Evolutionary conservation across 306 rosid species (phyloP), one percentile per base, ranked within the genome.

Genomic region (Castanea crenata): DNA sequence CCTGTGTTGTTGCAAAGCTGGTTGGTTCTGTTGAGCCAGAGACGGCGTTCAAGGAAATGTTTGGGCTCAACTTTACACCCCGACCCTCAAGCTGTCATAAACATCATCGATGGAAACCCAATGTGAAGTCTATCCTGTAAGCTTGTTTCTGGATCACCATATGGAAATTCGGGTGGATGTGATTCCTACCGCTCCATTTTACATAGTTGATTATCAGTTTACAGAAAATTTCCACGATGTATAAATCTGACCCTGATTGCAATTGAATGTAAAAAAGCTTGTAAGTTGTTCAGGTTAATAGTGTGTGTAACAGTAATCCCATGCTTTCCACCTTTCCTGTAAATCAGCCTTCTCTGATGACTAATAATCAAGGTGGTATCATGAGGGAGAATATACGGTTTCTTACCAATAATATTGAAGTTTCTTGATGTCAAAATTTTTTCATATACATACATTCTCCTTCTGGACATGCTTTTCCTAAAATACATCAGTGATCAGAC

Each of bases 21-120:
- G 88, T 93, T 51, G 92, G 98, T 49, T 81, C 84, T 11, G 93
- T 91, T 51, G 91, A 90, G 83, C 96, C 99, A 41, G 89, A 89
- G 23, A 86, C 78, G 25, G 99, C 99, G 27, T 91, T 87, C 86
- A 96, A 87, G 94, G 99, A 93, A 87, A 93, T 96, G 99, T 96
- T 96, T 83, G 99, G 97, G 13, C 99, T 96, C 77, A 93, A 90
- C 88, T 93, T 96, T 82, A 83, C 92, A n/a, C 96, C 97, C 32
- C 62, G 89, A 32, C 82, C 83, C n/a, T 65, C 91, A 5, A 80
- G 81, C 79, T 82, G 83, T 75, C 91, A 81, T 75, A 93, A 62
- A 85, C 86, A 85, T 79, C 79, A 78, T 55, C 76, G 87, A 67
- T 86, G 93, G 91, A 71, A 87, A 18, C 78, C 81, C 55, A 83